Evolutionary conservation across 345 rosid species (phyloP).

Genomic region (Populus alba): DNA sequence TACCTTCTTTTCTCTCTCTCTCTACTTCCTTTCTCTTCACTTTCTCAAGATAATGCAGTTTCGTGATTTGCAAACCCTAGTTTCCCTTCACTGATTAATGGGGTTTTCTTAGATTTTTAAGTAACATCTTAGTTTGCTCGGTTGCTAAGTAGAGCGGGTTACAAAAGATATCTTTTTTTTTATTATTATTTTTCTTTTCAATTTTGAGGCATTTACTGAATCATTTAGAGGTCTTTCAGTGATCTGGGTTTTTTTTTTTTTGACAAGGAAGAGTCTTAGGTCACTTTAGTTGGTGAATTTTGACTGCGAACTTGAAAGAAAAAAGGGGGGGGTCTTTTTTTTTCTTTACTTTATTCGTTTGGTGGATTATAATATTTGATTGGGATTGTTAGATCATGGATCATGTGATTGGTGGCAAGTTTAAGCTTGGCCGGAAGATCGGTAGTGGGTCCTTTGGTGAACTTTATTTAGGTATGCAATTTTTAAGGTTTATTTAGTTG

Average conservation of each 20-base stretch:
- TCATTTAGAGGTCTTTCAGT: conserved; percentile 11
- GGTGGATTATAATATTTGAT: not conserved
- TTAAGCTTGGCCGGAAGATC: conserved; percentile 88
- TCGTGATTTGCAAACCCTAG: not conserved
- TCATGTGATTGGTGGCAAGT: conserved; percentile 71
- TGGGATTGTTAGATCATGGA: conserved; percentile 40
- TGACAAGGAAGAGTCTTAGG: conserved; percentile 19
- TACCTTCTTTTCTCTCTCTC: not conserved
- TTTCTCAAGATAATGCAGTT: conserved; percentile 28
- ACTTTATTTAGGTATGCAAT: conserved; percentile 62
- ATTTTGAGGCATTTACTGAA: not conserved
- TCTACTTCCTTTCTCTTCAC: not conserved
- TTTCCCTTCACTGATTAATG: conserved; percentile 14
- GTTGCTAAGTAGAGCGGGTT: not conserved
- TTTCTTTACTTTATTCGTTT: not conserved
- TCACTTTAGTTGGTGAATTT: conserved; percentile 21
- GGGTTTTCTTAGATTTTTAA: conserved; percentile 23
- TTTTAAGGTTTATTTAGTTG: not conserved
- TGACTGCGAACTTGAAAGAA: not conserved
- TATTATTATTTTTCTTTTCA: not conserved
- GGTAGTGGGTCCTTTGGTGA: conserved; percentile 97
- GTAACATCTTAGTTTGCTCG: conserved; percentile 18
- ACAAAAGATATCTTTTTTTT: not conserved
- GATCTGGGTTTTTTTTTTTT: conserved; percentile 22
- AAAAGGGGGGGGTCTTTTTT: not conserved